Evolutionary conservation across 208 protist species (phyloP), one percentile per base, ranked within the genome.

Genomic region (Naegleria fowleri): DNA sequence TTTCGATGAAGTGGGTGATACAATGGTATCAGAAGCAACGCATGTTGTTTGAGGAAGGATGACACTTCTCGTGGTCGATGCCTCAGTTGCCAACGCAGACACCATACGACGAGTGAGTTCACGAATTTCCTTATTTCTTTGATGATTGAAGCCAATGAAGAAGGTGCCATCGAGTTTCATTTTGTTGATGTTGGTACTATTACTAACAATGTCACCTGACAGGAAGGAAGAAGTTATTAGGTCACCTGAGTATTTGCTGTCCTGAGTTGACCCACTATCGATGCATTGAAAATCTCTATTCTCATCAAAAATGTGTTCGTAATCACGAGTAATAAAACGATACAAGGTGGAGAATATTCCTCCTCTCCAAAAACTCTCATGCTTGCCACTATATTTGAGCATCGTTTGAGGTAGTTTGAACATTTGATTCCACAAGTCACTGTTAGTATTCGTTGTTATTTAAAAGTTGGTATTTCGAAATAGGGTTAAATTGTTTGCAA

Each of bases 321-420:
- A 58, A 22, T 88, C 85, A 43, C 43, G 33, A 13, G 40, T 58
- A 16, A 88, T 88, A 58, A 88, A 88, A 38, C n/a, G 15, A 38
- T 88, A 58, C 11, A 88, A 39, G 4, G 33, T 88, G 5, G 85
- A 88, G 38, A 58, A 88, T 0, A 88, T 58, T 19, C 16, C 9
- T 33, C 25, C 41, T 58, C 43, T 88, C 85, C 85, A 88, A 13
- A 58, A 39, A 39, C 33, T 33, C 29, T 88, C 85, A 88, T 88
- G 19, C 16, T 58, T 51, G 33, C 85, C 39, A 16, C n/a, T 25
- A 36, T 88, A 88, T 39, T 38, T 88, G 15, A 33, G 16, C 39
- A 88, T 33, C 0, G 40, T 58, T 51, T 88, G 85, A 39, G 85
- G 85, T 39, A 88, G 5, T 88, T 88, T 88, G 16, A 88, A 88